A percentile compares a stretch with the other conserved stretches of the same genome.
phyloP scores from a whole-genome alignment of 1,284 basidiomycete species.

The Meripilus lineatus region DNA sequence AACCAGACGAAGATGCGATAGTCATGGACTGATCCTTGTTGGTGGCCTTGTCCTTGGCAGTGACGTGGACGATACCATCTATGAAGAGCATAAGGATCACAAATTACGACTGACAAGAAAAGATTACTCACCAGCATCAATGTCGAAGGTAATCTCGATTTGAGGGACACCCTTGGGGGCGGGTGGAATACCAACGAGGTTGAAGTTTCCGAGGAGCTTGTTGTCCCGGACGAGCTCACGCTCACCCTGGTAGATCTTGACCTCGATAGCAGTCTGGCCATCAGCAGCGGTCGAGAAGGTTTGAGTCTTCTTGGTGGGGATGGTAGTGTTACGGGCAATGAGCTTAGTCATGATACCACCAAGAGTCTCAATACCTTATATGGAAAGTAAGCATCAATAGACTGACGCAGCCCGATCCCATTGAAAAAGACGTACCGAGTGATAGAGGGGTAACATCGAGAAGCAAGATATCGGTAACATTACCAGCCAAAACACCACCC shows the following conservation, averaged over 20 bases:
- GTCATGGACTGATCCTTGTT: slow-evolving; percentile 97
- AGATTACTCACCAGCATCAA: slow-evolving; percentile 76
- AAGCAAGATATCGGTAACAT: slow-evolving; percentile 94
- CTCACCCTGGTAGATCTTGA: slow-evolving; percentile 98
- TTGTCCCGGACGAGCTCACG: slow-evolving; percentile 97
- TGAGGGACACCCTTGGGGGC: slow-evolving; percentile 98
- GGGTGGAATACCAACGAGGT: slow-evolving; percentile 95
- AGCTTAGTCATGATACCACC: slow-evolving; percentile 99
- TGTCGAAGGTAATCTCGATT: slow-evolving; percentile 98
- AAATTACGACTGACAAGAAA: neutral
- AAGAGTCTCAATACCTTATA: slow-evolving; percentile 84
- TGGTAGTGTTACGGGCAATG: slow-evolving; percentile 96
- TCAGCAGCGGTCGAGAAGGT: slow-evolving; percentile 98
- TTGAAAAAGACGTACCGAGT: slow-evolving; percentile 50
- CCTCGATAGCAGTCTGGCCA: slow-evolving; percentile 93
- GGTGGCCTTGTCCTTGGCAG: slow-evolving; percentile 96
- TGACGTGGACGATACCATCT: slow-evolving; percentile 97
- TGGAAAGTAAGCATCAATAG: slow-evolving; percentile 3
- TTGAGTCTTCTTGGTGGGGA: slow-evolving; percentile 99
- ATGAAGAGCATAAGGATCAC: slow-evolving; percentile 1
- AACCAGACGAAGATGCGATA: slow-evolving; percentile 95
- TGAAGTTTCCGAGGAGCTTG: slow-evolving; percentile 99
- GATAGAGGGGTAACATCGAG: slow-evolving; percentile 96
- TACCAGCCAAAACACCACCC: slow-evolving; percentile 94
- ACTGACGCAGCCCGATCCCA: neutral